phyloP scores from a whole-genome alignment of 116 monocot genomes.

The Phalaenopsis hybrid region DNA sequence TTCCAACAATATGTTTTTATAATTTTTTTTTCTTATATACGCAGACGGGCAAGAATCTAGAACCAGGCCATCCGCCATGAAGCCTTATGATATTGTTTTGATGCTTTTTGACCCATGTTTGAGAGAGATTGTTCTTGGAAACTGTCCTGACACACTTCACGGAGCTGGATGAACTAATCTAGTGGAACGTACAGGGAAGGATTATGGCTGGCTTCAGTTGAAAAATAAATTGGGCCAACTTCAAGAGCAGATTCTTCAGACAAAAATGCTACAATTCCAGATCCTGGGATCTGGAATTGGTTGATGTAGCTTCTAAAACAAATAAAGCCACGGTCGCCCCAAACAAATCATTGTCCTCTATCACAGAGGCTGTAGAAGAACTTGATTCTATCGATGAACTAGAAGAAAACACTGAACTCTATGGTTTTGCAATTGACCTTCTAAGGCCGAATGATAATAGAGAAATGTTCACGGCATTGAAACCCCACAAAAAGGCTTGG shows the following conservation, averaged over 20 bases:
- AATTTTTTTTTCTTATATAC: background rate
- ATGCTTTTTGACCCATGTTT: conserved; percentile 10
- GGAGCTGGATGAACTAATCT: background rate
- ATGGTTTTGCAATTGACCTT: conserved; percentile 4
- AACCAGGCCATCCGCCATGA: background rate
- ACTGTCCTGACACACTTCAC: conserved; percentile 1
- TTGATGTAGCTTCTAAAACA: background rate
- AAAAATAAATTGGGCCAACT: conserved; percentile 9
- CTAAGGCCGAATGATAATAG: conserved; percentile 5
- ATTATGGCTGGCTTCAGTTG: conserved; percentile 6
- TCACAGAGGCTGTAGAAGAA: background rate
- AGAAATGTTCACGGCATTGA: conserved; percentile 9
- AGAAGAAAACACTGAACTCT: conserved; percentile 3
- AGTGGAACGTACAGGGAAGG: background rate
- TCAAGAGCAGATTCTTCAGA: background rate
- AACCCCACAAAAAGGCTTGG: conserved; percentile 4
- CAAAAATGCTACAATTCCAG: background rate
- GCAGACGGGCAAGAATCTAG: conserved; percentile 2
- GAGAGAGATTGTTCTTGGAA: background rate
- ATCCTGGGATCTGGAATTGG: background rate
- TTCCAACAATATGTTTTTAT: background rate
- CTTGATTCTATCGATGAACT: conserved; percentile 5
- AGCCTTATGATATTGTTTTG: background rate
- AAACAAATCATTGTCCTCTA: background rate
- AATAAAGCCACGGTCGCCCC: background rate